Base-by-base conservation (phyloP, 805 yeast genomes). In the Hanseniaspora mollemarum region DNA sequence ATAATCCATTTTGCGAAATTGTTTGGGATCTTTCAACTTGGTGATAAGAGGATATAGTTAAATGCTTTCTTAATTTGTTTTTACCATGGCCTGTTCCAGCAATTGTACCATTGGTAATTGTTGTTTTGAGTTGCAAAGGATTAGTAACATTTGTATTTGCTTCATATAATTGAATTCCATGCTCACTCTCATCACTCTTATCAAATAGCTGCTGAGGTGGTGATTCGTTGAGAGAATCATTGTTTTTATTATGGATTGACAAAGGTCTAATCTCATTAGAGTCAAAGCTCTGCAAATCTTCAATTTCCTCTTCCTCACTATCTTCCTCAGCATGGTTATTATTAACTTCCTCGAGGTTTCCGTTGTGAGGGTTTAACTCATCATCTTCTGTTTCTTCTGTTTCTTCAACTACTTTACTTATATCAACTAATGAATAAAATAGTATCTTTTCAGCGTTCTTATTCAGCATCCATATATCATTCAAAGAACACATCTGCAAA, bases 401-500 rank as follows among this genome's bases (percentile, higher is more conserved):
- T 28, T 28, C 29, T 31, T 44, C 24, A 13, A 15, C 16, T n/a
- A 25, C 40, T 6, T 25, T 19, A 10, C 36, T 38, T 6, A 18
- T 32, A 19, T 43, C 48, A 19, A 52, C 54, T 26, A 56, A 41
- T 13, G 59, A 60, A 53, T 67, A 68, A 51, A 68, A 66, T n/a
- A 68, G 42, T 24, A 67, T 60, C 53, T 64, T 66, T 4, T 65
- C 59, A 12, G 58, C 58, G 41, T 54, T 55, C 25, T 57, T 60
- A 28, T 60, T 60, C 22, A 53, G 46, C 19, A 60, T 62, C 16
- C 65, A 46, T n/a, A 65, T 57, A 48, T 69, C 71, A n/a, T 62
- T 62, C 7, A 69, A 48, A 5, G 62, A 55, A 15, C 67, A 55
- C 39, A 65, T 58, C 49, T 67, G 67, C 39, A 69, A 53, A 54